Percentiles rank a stretch among this genome's conserved stretches.
These are phyloP conservation scores for Cucurbitaria berberidis DNA, from an alignment of 2,329 filamentous ascomycete genomes.

Conservation along the genomic window DNA sequence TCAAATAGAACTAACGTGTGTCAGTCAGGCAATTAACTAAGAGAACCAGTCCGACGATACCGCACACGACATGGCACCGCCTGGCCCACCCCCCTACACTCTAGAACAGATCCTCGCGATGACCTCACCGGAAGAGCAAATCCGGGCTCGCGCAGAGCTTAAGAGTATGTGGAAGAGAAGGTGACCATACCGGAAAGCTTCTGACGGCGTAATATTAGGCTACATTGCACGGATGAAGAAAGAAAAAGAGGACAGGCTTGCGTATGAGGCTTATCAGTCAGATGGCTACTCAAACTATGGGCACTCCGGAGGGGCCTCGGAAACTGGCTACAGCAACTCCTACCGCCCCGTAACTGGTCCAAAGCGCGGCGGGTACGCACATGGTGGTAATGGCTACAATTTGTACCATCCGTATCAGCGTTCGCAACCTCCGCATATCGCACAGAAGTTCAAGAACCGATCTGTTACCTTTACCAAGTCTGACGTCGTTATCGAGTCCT, in stretches of 20 bases:
- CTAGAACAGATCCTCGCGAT: slow-evolving; percentile 32
- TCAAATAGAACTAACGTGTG: slow-evolving; percentile 13
- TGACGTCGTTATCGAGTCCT: slow-evolving; percentile 5
- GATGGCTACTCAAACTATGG: no score
- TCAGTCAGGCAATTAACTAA: slow-evolving; percentile 8
- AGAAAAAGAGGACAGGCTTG: slow-evolving; percentile 20
- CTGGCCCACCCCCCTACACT: slow-evolving; percentile 35
- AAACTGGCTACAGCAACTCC: background rate
- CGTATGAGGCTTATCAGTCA: slow-evolving; percentile 4
- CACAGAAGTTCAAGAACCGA: slow-evolving; percentile 17
- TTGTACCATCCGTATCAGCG: slow-evolving; percentile 33
- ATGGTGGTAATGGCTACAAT: slow-evolving; percentile 8
- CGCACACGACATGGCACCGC: slow-evolving; percentile 26
- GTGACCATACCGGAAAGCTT: background rate
- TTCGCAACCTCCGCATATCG: slow-evolving; percentile 5
- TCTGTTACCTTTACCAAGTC: slow-evolving; percentile 18
- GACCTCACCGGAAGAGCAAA: slow-evolving; percentile 23
- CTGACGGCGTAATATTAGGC: slow-evolving; percentile 21
- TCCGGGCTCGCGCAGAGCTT: slow-evolving; percentile 33
- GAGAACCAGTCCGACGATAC: slow-evolving; percentile 3
- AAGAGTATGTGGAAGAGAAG: slow-evolving; percentile 32
- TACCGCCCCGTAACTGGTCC: background rate
- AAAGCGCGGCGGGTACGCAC: slow-evolving; percentile 16
- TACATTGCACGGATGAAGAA: slow-evolving; percentile 30
- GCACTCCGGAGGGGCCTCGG: background rate